Base-by-base conservation (phyloP, 805 yeast genomes). In the Blastobotrys americana region DNA sequence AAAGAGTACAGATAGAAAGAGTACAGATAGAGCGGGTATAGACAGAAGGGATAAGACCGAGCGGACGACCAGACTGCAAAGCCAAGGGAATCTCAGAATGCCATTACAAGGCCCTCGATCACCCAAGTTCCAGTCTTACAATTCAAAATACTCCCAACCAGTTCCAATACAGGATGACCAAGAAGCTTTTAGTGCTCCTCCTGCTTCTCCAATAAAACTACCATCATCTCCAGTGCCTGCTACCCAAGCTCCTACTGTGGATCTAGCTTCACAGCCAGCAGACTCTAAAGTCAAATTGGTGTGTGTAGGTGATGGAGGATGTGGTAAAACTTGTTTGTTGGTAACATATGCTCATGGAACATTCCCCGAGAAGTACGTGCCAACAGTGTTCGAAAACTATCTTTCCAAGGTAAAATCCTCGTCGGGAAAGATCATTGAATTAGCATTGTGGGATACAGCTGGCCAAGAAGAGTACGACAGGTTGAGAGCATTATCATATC, bases 401-500 rank as follows among this genome's bases (percentile, higher is more conserved):
- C 77, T 78, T 9, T 75, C 83, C 5, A 72, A 71, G 34, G 76
- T 82, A 2, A 61, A 58, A 31, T 67, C 74, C 0, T 73, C 74
- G 4, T 66, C 68, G 28, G 71, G 71, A 21, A 74, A 77, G 55
- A 52, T 63, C n/a, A 70, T 82, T 17, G 88, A 82, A 56, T 63
- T 86, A 52, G 84, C 86, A 0, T 63, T 85, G 23, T 85, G 94
- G 94, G 96, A 86, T 59, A 84, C 95, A 0, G 95, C 95, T 0
- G 93, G 95, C 2, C 93, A 84, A 64, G 94, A 85, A 63, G 93
- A 84, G 60, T 84, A 83, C 58, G 89, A 82, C 59, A 68, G 95
- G 43, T 66, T 85, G 45, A 69, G 96, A 49, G 93, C 94, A 1
- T 67, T 87, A 39, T 73, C 83, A 36, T 86, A 86, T 58, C 82